Base-by-base conservation (phyloP, 768 basidiomycete species). In the Crucibulum laeve region DNA sequence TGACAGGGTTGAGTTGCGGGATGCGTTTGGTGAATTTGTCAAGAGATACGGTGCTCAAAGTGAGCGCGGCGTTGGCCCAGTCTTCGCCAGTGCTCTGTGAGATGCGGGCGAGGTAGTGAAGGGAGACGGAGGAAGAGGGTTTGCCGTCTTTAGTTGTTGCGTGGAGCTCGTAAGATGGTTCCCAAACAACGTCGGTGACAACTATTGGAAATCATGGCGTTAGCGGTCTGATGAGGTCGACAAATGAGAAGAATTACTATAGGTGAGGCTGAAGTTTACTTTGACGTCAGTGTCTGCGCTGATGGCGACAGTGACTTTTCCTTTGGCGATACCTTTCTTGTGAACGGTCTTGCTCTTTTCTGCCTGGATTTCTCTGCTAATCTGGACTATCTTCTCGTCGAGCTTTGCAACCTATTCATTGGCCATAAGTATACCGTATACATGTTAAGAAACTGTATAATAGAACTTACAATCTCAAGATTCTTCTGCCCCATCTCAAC, bases 61-160 rank as follows among this genome's bases (percentile, higher is more conserved):
- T 76, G 24, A 83, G 63, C 1, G 65, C 47, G 1, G 74, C 65
- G 45, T 71, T 61, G 18, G 52, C 66, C 82, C 81, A 84, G 47
- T 80, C 75, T 51, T 84, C 82, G 10, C 81, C 81, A 0, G 81
- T 80, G 49, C 56, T 57, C 50, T 84, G 80, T 0, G 55, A 60
- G 39, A 83, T 64, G 22, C 68, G 62, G 0, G 79, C 79, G 19
- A 75, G 74, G 51, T 82, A 82, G 46, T 79, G 72, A 7, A 84
- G 64, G 2, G 67, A 49, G 19, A 80, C 68, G 0, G 64, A 53
- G 4, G 70, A 53, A 0, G 69, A 69, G 3, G 73, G 69, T 44
- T 72, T 67, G 0, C 72, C 73, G 46, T 64, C 55, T 42, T 70
- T 57, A 17, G 70, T 74, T 0, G 64, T 67, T 2, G 79, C 78